Conservation (phyloP, 345 rosid species). For the Syzygium jambos region DNA sequence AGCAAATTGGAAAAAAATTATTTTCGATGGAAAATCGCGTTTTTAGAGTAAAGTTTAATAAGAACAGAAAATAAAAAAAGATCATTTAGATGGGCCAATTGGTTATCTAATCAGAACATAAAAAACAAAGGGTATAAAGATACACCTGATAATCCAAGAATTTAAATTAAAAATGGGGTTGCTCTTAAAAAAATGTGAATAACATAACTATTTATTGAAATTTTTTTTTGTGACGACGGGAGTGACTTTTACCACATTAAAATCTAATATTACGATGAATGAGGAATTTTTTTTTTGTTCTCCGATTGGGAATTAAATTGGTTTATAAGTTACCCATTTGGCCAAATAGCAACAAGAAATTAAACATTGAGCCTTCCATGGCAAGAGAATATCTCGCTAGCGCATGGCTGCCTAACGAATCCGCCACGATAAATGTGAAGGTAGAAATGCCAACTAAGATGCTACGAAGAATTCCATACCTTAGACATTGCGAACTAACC, state of each 20-base stretch:
- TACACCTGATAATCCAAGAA: neutral
- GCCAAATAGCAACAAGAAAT: neutral
- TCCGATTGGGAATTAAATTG: neutral
- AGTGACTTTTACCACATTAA: neutral
- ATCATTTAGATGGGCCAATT: neutral
- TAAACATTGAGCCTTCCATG: neutral
- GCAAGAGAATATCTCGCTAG: neutral
- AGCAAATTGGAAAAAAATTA: neutral
- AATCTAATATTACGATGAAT: neutral
- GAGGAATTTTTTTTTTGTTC: too few species aligned
- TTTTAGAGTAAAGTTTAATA: neutral
- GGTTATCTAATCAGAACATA: neutral
- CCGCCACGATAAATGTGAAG: neutral
- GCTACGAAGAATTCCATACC: neutral
- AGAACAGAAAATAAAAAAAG: neutral
- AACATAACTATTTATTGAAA: neutral
- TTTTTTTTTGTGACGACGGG: accelerated
- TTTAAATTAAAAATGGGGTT: neutral
- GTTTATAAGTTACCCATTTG: neutral
- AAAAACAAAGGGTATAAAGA: neutral
- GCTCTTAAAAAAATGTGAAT: neutral
- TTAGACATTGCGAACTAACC: neutral
- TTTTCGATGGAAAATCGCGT: neutral
- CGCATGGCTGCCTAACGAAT: neutral
- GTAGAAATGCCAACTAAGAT: neutral